Evolutionary conservation across 495 filamentous ascomycete genomes (phyloP), one percentile per base, ranked within the genome.

Genomic region (Podospora pseudopauciseta): DNA sequence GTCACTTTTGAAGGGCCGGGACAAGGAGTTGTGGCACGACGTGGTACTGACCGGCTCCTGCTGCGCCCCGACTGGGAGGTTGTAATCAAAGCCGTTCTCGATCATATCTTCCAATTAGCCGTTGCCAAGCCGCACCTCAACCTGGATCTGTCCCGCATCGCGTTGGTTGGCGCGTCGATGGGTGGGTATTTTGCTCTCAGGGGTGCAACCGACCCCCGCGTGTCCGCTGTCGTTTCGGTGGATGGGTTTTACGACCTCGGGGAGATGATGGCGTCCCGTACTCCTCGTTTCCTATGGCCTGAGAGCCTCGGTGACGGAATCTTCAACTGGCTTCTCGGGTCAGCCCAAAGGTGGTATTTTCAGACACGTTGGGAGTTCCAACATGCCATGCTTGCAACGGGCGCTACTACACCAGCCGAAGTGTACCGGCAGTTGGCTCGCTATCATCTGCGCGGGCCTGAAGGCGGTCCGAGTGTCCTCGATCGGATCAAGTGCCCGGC

Each of bases 1-100:
- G 57, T 87, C 5, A 79, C 73, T 0, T 82, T 81, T 53, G 84
- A 86, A 2, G 84, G 83, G 0, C 85, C 85, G 0, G 84, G 85
- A 0, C 85, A 87, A 65, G 84, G 84, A 0, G 64, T 82, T 2
- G 56, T 74, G 0, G 73, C 84, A 0, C 39, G 39, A 16, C 39
- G 39, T 49, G 71, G 74, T 0, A 68, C 72, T 0, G 56, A 82
- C 44, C 69, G 68, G 13, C 3, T 78, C 3, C 28, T 15, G 1
- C 71, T 86, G 72, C 77, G 78, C 0, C 75, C 77, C 0, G 80
- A 82, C 72, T 79, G 69, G 66, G 77, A 80, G 49, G 62, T 68
- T 2, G 73, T 78, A 0, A 58, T 44, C 0, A 20, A 44, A 20
- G 1, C 70, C 73, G 82, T 82, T 3, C 68, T 85, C 7, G 78